Conservation (phyloP, 768 basidiomycete genomes). For the Gymnopilus dilepis region DNA sequence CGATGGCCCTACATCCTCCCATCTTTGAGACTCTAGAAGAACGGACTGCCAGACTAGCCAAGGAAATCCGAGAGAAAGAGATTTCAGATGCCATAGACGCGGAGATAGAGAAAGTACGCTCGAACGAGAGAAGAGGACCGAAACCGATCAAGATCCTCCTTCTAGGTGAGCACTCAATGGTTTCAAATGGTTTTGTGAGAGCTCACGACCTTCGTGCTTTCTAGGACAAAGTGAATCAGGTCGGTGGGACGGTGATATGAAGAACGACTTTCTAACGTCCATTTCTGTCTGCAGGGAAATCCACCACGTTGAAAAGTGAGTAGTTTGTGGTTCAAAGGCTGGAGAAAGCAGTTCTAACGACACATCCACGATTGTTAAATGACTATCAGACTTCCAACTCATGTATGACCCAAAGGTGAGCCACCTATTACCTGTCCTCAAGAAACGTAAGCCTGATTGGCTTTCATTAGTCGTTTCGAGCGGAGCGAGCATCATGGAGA, state of each 20-base stretch:
- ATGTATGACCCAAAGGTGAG: conserved; percentile 64
- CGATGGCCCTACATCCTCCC: conserved; percentile 50
- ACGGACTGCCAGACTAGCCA: conserved; percentile 46
- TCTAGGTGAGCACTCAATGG: conserved; percentile 48
- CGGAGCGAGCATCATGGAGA: conserved; percentile 69
- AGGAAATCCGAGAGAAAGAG: conserved; percentile 56
- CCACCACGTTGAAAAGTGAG: conserved; percentile 80
- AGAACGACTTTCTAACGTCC: conserved; percentile 3
- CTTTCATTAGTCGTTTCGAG: conserved; percentile 51
- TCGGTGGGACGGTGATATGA: conserved; percentile 36
- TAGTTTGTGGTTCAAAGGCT: conserved; percentile 15
- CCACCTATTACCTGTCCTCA: conserved; percentile 1
- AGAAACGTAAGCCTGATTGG: neutral
- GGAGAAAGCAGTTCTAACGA: neutral
- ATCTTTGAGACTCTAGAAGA: conserved; percentile 54
- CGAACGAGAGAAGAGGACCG: conserved; percentile 49
- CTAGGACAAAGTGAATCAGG: conserved; percentile 84
- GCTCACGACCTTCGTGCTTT: neutral
- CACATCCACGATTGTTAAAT: neutral
- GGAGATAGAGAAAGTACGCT: conserved; percentile 55
- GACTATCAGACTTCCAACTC: conserved; percentile 59
- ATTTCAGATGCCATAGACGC: conserved; percentile 71
- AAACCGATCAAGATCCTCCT: conserved; percentile 64
- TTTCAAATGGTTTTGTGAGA: neutral
- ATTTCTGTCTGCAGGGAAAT: conserved; percentile 59